phyloP scores from a whole-genome alignment of 2,329 filamentous ascomycete genomes.

The Sphaerulina populicola region DNA sequence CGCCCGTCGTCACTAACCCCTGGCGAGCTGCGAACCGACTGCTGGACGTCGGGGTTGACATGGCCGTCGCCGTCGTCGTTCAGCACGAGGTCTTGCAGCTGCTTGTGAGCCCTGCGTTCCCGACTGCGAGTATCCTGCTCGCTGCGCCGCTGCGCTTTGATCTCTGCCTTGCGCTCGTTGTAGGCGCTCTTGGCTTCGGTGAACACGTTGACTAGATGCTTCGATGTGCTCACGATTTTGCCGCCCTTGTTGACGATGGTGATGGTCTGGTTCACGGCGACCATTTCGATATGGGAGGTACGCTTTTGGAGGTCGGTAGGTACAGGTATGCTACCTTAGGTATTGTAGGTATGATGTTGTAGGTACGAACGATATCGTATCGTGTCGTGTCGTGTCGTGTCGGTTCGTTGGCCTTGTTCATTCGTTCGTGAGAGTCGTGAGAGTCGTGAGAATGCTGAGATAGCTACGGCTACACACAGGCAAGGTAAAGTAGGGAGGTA shows the following conservation, averaged over 20 bases:
- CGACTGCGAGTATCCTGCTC: conserved; percentile 37
- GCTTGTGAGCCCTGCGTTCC: conserved; percentile 53
- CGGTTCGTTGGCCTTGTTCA: no score
- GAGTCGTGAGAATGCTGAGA: no score
- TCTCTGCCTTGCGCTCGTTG: conserved; percentile 73
- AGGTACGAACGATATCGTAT: no score
- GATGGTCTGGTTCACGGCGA: conserved; percentile 58
- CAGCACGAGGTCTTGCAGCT: conserved; percentile 44
- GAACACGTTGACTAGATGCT: conserved; percentile 81
- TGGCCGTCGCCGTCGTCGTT: conserved; percentile 33
- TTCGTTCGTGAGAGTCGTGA: no score
- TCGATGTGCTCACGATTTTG: conserved; percentile 84
- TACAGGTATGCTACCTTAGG: no score
- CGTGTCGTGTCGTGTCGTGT: no score
- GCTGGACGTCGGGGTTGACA: conserved; percentile 4
- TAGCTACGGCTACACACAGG: no score
- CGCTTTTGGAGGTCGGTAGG: no score
- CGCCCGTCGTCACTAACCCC: conserved; percentile 23
- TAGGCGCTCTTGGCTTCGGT: conserved; percentile 87
- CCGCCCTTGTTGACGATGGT: conserved; percentile 86
- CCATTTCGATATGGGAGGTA: conserved; percentile 1
- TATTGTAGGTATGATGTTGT: no score
- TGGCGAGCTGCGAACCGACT: conserved; percentile 22
- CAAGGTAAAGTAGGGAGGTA: no score
- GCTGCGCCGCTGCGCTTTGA: conserved; percentile 61